Percentiles rank a stretch among this genome's conserved stretches.
These are phyloP conservation scores for Lepidium campestre DNA, from an alignment of 441 rosid genomes.

Conservation along the genomic window DNA sequence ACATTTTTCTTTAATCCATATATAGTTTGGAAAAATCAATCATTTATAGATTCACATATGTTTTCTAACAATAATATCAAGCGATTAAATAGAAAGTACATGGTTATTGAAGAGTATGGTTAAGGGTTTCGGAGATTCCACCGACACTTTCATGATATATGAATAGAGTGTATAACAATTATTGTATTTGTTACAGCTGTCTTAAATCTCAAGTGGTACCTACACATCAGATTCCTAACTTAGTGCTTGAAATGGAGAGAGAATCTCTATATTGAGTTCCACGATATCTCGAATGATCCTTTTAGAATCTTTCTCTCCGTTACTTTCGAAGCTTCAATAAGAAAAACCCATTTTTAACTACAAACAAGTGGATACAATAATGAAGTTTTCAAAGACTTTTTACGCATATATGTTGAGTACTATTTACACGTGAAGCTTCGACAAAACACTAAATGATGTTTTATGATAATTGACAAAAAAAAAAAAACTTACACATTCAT, in stretches of 20 bases:
- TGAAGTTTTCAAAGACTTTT: neutral
- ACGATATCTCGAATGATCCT: neutral
- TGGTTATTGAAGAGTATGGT: neutral
- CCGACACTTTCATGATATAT: constrained; percentile 20
- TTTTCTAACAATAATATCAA: neutral
- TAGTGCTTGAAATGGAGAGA: too few species aligned
- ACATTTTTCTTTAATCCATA: too few species aligned
- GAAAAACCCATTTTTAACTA: neutral
- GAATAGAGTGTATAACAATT: too few species aligned
- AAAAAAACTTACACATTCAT: neutral
- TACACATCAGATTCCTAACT: neutral
- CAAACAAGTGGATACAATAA: neutral
- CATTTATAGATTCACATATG: neutral
- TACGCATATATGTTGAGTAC: neutral
- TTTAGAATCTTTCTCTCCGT: neutral
- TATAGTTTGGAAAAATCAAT: too few species aligned
- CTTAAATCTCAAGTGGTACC: constrained; percentile 10
- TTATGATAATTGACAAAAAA: neutral
- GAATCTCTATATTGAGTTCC: too few species aligned
- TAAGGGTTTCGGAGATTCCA: constrained; percentile 13
- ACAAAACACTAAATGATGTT: neutral
- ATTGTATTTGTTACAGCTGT: constrained; percentile 25
- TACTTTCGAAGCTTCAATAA: too few species aligned
- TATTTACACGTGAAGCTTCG: neutral
- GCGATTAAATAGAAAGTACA: neutral